Conservation (phyloP, 495 filamentous ascomycete genomes). For the Lasiosphaeriaceae sp. region DNA sequence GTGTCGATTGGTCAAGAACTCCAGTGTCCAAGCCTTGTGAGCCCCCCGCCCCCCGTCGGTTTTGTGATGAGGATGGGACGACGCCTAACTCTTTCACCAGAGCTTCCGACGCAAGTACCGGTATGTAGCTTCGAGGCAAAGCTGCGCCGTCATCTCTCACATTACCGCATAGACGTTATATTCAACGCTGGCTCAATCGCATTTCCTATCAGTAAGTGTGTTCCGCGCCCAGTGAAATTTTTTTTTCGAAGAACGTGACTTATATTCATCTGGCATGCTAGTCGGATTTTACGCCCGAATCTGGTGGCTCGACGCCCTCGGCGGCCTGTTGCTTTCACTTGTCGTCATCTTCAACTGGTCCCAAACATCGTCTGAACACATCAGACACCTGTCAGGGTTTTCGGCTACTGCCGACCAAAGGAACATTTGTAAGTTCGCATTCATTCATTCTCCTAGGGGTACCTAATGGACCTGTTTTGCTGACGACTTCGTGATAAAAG, state of each 20-base stretch:
- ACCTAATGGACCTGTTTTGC: neutral
- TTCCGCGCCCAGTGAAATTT: too few relatives aligned
- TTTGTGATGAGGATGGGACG: conserved; percentile 35
- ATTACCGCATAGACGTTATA: conserved; percentile 56
- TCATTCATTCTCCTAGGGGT: too few relatives aligned
- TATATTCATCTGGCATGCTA: conserved; percentile 21
- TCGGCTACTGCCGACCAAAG: conserved; percentile 76
- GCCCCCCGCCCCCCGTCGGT: conserved; percentile 35
- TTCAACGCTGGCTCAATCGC: conserved; percentile 92
- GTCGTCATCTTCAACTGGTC: conserved; percentile 88
- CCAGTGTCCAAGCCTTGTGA: conserved; percentile 75
- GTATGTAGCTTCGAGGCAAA: conserved; percentile 2
- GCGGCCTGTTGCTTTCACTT: conserved; percentile 73
- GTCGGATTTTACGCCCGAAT: conserved; percentile 71
- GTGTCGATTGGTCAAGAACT: conserved; percentile 86
- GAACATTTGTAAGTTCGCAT: conserved; percentile 54
- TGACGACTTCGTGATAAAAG: conserved; percentile 18
- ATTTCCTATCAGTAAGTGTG: conserved; percentile 62
- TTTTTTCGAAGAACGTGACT: too few relatives aligned
- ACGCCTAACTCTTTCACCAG: conserved; percentile 50
- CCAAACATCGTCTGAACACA: conserved; percentile 69
- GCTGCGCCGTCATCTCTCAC: neutral
- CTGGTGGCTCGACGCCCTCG: conserved; percentile 85
- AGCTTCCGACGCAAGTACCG: conserved; percentile 29
- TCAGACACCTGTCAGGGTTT: conserved; percentile 76